Conservation (phyloP, 2,329 filamentous ascomycete genomes). For the Phaeosphaeria sp. region DNA sequence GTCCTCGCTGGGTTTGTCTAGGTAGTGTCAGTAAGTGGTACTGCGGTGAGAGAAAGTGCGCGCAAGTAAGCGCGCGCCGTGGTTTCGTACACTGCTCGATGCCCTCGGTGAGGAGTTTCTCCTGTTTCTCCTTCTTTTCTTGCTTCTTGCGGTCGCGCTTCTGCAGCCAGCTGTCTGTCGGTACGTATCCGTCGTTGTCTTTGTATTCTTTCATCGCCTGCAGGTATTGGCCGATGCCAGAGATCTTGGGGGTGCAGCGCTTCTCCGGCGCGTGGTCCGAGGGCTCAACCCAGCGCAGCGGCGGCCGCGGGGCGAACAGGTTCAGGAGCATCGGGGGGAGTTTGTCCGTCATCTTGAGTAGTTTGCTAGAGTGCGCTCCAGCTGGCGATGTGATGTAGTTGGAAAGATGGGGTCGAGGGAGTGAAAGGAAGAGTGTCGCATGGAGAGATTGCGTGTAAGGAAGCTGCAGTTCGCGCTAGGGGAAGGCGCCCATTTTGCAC, state of each 20-base stretch:
- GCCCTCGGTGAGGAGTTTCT: constrained; percentile 69
- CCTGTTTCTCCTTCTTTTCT: constrained; percentile 75
- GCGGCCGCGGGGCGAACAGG: constrained; percentile 93
- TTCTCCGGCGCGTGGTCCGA: constrained; percentile 83
- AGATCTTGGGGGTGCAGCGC: constrained; percentile 74
- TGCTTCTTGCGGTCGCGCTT: constrained; percentile 80
- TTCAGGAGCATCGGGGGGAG: constrained; percentile 90
- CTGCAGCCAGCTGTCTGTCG: constrained; percentile 94
- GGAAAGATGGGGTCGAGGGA: constrained; percentile 17
- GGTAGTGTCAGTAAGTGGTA: constrained; percentile 17
- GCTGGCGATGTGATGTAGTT: constrained; percentile 40
- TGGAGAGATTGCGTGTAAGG: constrained; percentile 12
- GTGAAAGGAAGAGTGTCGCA: constrained; percentile 23
- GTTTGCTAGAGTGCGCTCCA: constrained; percentile 44
- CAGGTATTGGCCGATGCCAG: constrained; percentile 77
- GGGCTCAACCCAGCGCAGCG: constrained; percentile 86
- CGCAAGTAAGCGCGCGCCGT: background rate
- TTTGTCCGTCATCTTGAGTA: constrained; percentile 83
- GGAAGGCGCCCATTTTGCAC: constrained; percentile 27
- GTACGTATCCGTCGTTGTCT: constrained; percentile 75
- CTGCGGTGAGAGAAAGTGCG: background rate
- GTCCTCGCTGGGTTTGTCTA: constrained; percentile 84
- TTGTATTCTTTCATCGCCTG: constrained; percentile 78
- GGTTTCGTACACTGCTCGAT: constrained; percentile 66
- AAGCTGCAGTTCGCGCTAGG: constrained; percentile 32